These are phyloP conservation scores for Closterium sp. DNA, from an alignment of 139 green algal species.

Conservation along the genomic window DNA sequence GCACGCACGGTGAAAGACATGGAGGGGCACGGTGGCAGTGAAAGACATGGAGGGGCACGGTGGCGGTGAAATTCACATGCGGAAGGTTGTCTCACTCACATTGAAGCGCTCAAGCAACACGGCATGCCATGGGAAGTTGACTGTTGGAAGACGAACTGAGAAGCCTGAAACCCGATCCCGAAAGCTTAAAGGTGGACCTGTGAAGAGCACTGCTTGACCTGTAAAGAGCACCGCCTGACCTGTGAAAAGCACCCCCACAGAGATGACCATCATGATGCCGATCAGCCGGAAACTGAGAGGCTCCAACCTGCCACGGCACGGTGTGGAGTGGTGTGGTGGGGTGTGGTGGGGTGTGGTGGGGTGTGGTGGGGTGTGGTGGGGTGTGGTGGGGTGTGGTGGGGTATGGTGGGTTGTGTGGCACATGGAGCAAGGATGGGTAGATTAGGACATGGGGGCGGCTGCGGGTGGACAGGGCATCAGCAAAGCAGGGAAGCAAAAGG, in stretches of 20 bases:
- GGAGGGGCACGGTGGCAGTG: not conserved
- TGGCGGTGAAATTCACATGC: not conserved
- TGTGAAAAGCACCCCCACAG: constrained; percentile 42
- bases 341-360: too few relatives aligned
- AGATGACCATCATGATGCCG: constrained; percentile 78
- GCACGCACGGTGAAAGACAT: not conserved
- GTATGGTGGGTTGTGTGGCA: not conserved
- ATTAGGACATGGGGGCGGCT: too few relatives aligned
- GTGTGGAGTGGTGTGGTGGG: not conserved
- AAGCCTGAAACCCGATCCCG: too few relatives aligned
- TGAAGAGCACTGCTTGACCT: constrained; percentile 49
- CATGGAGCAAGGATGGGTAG: not conserved
- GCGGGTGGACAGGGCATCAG: too few relatives aligned
- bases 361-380: too few relatives aligned
- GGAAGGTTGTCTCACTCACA: too few relatives aligned
- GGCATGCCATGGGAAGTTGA: too few relatives aligned
- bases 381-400: not conserved
- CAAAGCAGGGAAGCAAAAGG: not conserved
- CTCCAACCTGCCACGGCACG: constrained; percentile 45
- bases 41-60: not conserved
- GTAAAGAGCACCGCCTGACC: constrained; percentile 80
- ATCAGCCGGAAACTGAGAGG: constrained; percentile 58
- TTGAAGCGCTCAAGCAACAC: too few relatives aligned
- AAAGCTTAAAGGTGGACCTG: too few relatives aligned
- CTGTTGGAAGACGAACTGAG: too few relatives aligned